phyloP scores from a whole-genome alignment of 2,329 filamentous ascomycete genomes.

The Trichoderma brevicompactum region DNA sequence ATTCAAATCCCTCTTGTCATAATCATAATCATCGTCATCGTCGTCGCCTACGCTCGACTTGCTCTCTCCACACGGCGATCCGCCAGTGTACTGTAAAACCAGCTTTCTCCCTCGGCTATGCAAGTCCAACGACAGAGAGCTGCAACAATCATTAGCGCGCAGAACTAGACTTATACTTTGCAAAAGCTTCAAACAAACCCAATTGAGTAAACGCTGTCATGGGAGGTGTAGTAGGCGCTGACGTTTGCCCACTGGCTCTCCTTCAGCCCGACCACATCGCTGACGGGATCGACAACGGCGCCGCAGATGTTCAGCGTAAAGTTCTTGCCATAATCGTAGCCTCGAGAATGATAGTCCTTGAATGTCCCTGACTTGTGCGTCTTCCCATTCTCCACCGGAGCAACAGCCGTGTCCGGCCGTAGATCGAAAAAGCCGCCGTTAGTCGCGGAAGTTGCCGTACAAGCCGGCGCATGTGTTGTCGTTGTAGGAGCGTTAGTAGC shows the following conservation, averaged over 20 bases:
- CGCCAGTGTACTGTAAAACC: slow-evolving; percentile 75
- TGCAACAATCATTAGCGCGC: slow-evolving; percentile 30
- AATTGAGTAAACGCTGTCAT: slow-evolving; percentile 72
- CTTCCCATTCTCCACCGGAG: slow-evolving; percentile 48
- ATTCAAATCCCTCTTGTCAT: slow-evolving; percentile 18
- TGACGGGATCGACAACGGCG: slow-evolving; percentile 69
- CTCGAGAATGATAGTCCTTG: slow-evolving; percentile 66
- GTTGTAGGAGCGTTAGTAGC: slow-evolving; percentile 46
- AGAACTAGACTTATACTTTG: neutral
- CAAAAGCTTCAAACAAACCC: slow-evolving; percentile 59
- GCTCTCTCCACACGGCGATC: slow-evolving; percentile 69
- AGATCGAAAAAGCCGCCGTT: slow-evolving; percentile 64
- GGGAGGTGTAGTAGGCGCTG: slow-evolving; percentile 74
- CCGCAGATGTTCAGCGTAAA: slow-evolving; percentile 85
- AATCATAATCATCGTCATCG: slow-evolving; percentile 33
- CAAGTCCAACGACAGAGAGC: slow-evolving; percentile 56
- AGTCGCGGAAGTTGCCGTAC: slow-evolving; percentile 60
- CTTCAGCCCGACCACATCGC: slow-evolving; percentile 67
- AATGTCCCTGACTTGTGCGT: slow-evolving; percentile 47
- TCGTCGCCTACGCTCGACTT: slow-evolving; percentile 41
- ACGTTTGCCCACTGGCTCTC: slow-evolving; percentile 69
- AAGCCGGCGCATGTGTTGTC: slow-evolving; percentile 53
- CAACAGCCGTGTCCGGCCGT: slow-evolving; percentile 57
- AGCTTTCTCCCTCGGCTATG: slow-evolving; percentile 71
- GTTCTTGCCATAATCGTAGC: slow-evolving; percentile 78